Evolutionary conservation across 495 filamentous ascomycete species (phyloP).

Genomic region (Annulohypoxylon maeteangense): DNA sequence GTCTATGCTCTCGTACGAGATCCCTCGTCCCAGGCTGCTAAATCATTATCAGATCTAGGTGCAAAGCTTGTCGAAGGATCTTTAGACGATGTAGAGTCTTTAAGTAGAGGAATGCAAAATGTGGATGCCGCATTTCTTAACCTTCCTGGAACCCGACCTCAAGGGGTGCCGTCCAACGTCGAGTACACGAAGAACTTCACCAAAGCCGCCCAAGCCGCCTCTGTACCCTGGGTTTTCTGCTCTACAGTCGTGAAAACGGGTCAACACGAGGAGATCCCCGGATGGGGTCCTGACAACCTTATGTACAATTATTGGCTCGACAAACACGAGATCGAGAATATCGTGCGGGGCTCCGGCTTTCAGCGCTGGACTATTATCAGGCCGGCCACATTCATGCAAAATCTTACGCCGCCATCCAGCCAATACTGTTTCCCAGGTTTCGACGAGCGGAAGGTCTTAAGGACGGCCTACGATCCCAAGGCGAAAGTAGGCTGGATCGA

Average conservation of each 20-base stretch:
- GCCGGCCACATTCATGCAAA: not conserved
- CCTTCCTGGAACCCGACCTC: not conserved
- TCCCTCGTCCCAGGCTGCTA: not conserved
- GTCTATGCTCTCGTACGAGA: constrained; percentile 1
- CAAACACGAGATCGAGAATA: constrained; percentile 4
- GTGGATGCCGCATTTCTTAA: not conserved
- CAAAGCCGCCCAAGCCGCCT: not conserved
- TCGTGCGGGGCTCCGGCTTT: not conserved
- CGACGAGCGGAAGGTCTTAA: not conserved
- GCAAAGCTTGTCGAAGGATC: not conserved
- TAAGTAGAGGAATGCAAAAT: not conserved
- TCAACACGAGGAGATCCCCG: not conserved
- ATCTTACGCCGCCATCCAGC: not conserved
- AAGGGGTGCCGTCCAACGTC: not conserved
- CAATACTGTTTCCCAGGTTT: constrained; percentile 7
- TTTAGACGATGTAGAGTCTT: not conserved
- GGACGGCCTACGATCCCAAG: not conserved
- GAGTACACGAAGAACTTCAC: not conserved
- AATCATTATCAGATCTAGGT: constrained; percentile 1
- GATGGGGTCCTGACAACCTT: not conserved
- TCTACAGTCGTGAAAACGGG: not conserved
- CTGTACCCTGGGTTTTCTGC: not conserved
- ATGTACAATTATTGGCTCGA: constrained; percentile 6
- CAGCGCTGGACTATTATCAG: not conserved
- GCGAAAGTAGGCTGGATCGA: constrained; percentile 4